A percentile compares a stretch with the other conserved stretches of the same genome.
Evolutionary conservation across 2,329 filamentous ascomycete species (phyloP).

Genomic region (Ascochyta pisi): DNA sequence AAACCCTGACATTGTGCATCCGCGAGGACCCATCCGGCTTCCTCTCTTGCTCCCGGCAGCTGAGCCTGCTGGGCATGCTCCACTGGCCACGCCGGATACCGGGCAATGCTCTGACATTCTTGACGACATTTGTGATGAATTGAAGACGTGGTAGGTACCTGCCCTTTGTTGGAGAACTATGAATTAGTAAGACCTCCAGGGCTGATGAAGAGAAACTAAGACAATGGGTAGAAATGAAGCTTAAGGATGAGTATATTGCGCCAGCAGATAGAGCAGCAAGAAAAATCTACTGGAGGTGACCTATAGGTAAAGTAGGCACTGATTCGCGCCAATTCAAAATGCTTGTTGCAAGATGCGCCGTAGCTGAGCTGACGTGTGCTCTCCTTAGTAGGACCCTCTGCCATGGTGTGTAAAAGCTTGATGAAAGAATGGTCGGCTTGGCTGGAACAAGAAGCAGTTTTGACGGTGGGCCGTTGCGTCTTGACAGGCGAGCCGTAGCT

Average conservation of each 20-base stretch:
- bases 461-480: conserved; percentile 15
- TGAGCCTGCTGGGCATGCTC: conserved; percentile 24
- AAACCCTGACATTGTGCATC: conserved; percentile 36
- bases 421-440: conserved; percentile 15
- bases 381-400: conserved; percentile 3
- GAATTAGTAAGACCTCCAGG: conserved; percentile 7
- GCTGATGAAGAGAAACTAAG: not conserved
- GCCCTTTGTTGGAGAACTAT: not conserved
- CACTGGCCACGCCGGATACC: conserved; percentile 24
- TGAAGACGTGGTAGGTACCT: conserved; percentile 3
- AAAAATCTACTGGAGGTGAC: not conserved
- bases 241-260: not conserved
- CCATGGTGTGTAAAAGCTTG: conserved; percentile 1
- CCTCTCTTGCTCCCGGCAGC: conserved; percentile 19
- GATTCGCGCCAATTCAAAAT: not conserved
- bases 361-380: conserved; percentile 4
- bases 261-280: not conserved
- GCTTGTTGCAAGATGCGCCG: not conserved
- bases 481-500: conserved; percentile 13
- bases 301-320: not conserved
- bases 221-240: not conserved
- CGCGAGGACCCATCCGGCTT: conserved; percentile 28
- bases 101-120: conserved; percentile 29
- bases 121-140: conserved; percentile 23
- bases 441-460: conserved; percentile 24